Evolutionary conservation across 225 moss, liverwort and hornwort genomes (phyloP), one percentile per base, ranked within the genome.

Genomic region (Anthoceros angustus): DNA sequence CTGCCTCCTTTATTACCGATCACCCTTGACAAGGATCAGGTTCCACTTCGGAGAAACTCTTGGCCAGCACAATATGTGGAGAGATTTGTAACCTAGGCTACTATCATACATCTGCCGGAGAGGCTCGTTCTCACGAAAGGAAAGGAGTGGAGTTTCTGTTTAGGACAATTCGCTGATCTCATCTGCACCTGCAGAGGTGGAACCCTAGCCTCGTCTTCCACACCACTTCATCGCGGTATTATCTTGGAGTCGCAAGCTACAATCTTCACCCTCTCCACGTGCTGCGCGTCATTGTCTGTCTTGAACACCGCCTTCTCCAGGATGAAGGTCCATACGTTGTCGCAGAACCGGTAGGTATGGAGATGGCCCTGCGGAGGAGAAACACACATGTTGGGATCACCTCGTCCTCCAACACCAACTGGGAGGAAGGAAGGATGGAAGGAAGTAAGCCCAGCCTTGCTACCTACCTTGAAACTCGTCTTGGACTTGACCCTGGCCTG

Each of bases 201-300:
- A 32, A 32, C 32, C 32, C 32, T 32, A 32, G 32, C 32, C 32
- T 32, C 32, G 4, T 32, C 32, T 32, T 4, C 1, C 32, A 32
- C 32, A 32, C 32, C 32, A 32, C 40, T 64, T 83, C 76, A 86
- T 42, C 86, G 91, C 24, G 86, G 69, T 23, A 86, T 62, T 55
- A 95, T 95, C 73, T 95, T 95, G 43, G 95, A 86, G 77, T 95
- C 95, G 66, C 95, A 95, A 3, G 95, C 95, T 60, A 95, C 95
- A 70, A 95, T 91, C 75, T 95, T 95, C 73, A 95, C 95, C 40
- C 88, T 83, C 66, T 95, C 95, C 71, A 95, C 86, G 62, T 62
- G 10, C 67, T 80, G 68, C 16, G 73, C 7, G 0, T 94, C 93
- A 55, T 71, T 73, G 49, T 95, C 95, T 25, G 85, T 76, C 73